Evolutionary conservation across 2,329 filamentous ascomycete genomes (phyloP).

Genomic region (Aspergillus fructus): DNA sequence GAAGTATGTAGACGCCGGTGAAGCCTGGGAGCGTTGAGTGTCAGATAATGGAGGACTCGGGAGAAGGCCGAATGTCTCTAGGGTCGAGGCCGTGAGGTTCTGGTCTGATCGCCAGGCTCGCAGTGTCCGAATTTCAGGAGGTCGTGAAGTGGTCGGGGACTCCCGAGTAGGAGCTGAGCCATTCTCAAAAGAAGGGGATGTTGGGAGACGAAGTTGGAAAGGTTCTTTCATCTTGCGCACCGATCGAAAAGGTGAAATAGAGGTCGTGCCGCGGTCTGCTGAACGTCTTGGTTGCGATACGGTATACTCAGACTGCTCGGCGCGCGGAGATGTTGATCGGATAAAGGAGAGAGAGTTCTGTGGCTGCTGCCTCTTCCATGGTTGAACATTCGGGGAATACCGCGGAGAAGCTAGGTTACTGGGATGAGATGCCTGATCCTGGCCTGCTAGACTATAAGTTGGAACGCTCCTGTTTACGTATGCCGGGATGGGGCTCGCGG

Average conservation of each 20-base stretch:
- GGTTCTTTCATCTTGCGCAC: constrained; percentile 42
- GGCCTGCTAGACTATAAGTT: constrained; percentile 19
- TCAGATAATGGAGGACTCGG: constrained; percentile 40
- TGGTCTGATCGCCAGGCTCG: constrained; percentile 39
- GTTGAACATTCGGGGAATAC: constrained; percentile 24
- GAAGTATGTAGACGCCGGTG: constrained; percentile 29
- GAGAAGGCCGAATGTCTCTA: constrained; percentile 36
- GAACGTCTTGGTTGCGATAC: constrained; percentile 24
- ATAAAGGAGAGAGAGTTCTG: constrained; percentile 37
- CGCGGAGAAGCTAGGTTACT: constrained; percentile 20
- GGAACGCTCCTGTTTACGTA: constrained; percentile 17
- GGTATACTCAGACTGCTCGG: constrained; percentile 31
- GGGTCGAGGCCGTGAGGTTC: constrained; percentile 30
- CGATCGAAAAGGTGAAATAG: constrained; percentile 39
- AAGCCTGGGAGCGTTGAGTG: constrained; percentile 26
- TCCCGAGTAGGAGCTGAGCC: constrained; percentile 21
- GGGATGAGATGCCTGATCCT: constrained; percentile 12
- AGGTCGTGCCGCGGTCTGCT: constrained; percentile 25
- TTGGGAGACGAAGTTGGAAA: constrained; percentile 36
- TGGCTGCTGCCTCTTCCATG: constrained; percentile 33
- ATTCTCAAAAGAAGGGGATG: constrained; percentile 34
- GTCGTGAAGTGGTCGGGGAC: constrained; percentile 17
- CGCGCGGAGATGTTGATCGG: constrained; percentile 29
- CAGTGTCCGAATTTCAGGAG: constrained; percentile 25
- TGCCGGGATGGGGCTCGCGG: constrained; percentile 17